Base-by-base conservation (phyloP, 1,284 basidiomycete genomes). In the Lignosus rhinocerotis region DNA sequence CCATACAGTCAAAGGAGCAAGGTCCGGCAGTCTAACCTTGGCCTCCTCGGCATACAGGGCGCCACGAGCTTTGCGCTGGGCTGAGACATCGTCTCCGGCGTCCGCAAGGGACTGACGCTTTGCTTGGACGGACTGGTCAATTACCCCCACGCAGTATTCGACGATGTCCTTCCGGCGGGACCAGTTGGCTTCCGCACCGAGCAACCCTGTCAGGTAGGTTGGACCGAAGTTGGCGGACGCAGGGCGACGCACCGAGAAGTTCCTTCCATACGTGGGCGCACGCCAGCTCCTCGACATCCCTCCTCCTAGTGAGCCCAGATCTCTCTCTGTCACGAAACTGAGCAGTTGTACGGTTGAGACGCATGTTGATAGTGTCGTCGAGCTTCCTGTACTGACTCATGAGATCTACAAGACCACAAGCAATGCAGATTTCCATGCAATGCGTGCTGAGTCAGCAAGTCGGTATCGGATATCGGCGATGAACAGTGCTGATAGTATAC, bases 371-470 rank as follows among this genome's bases (percentile, higher is more conserved):
- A 14, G 83, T 77, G 70, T 96, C 93, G 73, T 96, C 93, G 7
- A 95, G 78, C 66, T 83, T 87, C 65, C 93, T 82, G 72, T 95
- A 94, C 72, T 95, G 91, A 69, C 81, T 86, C 73, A 95, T 81
- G 67, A 94, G 84, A 64, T 93, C 93, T 96, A 70, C 38, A 57
- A 47, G 46, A 19, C 44, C 36, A 38, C 42, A 47, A 33, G 56
- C 56, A 56, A 54, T 45, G 55, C 44, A 25, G 25, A 43, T 36
- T 8, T 38, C 44, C 4, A 44, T 44, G 19, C 8, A 9, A 49
- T 25, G 39, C 42, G 42, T 30, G 14, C 14, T 42, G 17, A 25
- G n/a, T 45, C 54, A 38, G 51, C 36, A 34, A 49, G 44, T n/a
- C 17, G 19, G 41, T 8, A 12, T 36, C 43, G 25, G 14, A 12